These are phyloP conservation scores for Venturia nashicola DNA, from an alignment of 2,329 filamentous ascomycete genomes.

Conservation along the genomic window DNA sequence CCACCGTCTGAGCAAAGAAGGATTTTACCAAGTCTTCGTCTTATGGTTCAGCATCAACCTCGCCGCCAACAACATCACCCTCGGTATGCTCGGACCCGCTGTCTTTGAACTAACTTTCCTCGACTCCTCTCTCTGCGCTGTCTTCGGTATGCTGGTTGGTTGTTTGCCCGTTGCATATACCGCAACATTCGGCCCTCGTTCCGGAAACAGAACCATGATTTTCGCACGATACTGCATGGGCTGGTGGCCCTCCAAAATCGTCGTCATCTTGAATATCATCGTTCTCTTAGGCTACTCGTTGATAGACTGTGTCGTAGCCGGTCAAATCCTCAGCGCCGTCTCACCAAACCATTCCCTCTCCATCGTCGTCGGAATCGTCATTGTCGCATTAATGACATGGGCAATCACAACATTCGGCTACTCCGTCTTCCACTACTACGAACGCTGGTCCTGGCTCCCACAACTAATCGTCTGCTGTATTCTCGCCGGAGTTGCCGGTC, in stretches of 20 bases:
- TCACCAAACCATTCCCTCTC: slow-evolving; percentile 43
- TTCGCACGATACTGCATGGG: slow-evolving; percentile 51
- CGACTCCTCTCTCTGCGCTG: slow-evolving; percentile 43
- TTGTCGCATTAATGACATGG: slow-evolving; percentile 31
- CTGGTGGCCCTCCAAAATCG: slow-evolving; percentile 52
- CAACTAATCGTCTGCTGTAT: slow-evolving; percentile 18
- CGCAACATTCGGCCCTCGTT: slow-evolving; percentile 48
- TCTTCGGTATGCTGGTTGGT: slow-evolving; percentile 46
- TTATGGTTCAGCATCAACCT: slow-evolving; percentile 53
- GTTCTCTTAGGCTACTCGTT: slow-evolving; percentile 50
- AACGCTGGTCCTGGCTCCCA: slow-evolving; percentile 17
- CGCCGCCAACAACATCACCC: slow-evolving; percentile 49
- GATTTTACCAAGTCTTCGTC: slow-evolving; percentile 22
- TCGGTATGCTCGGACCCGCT: slow-evolving; percentile 50
- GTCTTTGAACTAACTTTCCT: slow-evolving; percentile 46
- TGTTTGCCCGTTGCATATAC: slow-evolving; percentile 45
- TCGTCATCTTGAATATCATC: slow-evolving; percentile 50
- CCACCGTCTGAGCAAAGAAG: slow-evolving; percentile 24
- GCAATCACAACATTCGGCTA: slow-evolving; percentile 18
- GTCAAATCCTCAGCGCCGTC: slow-evolving; percentile 49
- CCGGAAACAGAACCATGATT: slow-evolving; percentile 51
- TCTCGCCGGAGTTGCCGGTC: slow-evolving; percentile 24
- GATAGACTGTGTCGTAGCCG: slow-evolving; percentile 51
- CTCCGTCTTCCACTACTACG: slow-evolving; percentile 18
- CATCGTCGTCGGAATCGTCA: slow-evolving; percentile 47